Percentiles rank a stretch among this genome's conserved stretches.
phyloP scores from a whole-genome alignment of 1,284 basidiomycete species.

The Apiotrichum akiyoshidainum region DNA sequence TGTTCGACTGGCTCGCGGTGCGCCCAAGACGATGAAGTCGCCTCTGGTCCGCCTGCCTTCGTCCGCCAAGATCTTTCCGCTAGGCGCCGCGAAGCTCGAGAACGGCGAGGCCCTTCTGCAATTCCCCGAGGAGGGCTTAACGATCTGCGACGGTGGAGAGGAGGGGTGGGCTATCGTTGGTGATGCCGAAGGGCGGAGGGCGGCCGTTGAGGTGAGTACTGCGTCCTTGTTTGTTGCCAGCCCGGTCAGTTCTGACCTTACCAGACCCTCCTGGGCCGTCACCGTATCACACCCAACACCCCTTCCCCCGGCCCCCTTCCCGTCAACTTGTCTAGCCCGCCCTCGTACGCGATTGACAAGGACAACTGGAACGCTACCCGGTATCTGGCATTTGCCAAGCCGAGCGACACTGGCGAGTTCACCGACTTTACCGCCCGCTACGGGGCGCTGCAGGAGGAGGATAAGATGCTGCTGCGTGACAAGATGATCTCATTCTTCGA shows the following conservation, averaged over 20 bases:
- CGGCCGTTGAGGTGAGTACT: conserved; percentile 60
- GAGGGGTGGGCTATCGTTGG: conserved; percentile 68
- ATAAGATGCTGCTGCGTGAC: conserved; percentile 55
- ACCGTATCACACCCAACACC: conserved; percentile 60
- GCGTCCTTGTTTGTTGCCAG: too few relatives aligned
- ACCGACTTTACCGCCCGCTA: conserved; percentile 88
- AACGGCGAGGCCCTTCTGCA: conserved; percentile 30
- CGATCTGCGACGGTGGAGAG: conserved; percentile 54
- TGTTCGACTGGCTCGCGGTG: background rate
- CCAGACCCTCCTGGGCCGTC: conserved; percentile 66
- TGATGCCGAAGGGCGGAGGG: conserved; percentile 56
- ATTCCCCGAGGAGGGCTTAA: conserved; percentile 61
- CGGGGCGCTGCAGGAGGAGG: conserved; percentile 77
- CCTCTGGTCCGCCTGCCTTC: conserved; percentile 42
- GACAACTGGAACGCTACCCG: conserved; percentile 53
- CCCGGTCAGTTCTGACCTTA: conserved; percentile 5
- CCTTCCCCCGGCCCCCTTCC: conserved; percentile 69
- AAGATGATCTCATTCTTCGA: background rate
- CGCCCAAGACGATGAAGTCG: background rate
- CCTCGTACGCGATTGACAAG: conserved; percentile 2
- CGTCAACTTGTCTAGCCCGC: conserved; percentile 49
- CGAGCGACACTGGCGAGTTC: conserved; percentile 67
- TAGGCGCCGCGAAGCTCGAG: conserved; percentile 28
- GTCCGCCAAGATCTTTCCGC: conserved; percentile 31
- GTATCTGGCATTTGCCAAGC: conserved; percentile 71